Conservation (phyloP, 345 rosid species). For the Kandelia obovata region DNA sequence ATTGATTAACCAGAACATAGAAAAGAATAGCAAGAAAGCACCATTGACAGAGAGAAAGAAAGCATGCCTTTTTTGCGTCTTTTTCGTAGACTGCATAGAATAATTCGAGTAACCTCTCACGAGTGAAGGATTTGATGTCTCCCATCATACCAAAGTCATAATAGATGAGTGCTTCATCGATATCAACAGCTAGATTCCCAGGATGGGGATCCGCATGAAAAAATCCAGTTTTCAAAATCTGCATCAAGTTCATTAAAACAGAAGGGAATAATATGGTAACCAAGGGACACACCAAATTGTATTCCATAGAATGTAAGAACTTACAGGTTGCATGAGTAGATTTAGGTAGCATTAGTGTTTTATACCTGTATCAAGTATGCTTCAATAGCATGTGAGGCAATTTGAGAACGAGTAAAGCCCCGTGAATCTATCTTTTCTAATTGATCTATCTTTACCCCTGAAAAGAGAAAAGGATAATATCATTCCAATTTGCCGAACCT, state of each 20-base stretch:
- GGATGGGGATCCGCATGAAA: slow-evolving; percentile 99
- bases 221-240: slow-evolving; percentile 93
- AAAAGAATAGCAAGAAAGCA: not conserved
- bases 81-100: slow-evolving; percentile 89
- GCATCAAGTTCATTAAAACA: slow-evolving; percentile 6
- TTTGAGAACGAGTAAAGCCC: slow-evolving; percentile 59
- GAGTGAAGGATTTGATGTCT: slow-evolving; percentile 86
- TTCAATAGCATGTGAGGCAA: slow-evolving; percentile 84
- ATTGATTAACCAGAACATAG: not conserved
- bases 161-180: slow-evolving; percentile 76
- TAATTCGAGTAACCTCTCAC: slow-evolving; percentile 77
- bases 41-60: slow-evolving; percentile 12
- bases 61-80: slow-evolving; percentile 82
- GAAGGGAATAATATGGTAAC: not conserved
- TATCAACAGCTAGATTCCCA: slow-evolving; percentile 89
- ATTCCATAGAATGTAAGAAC: not conserved
- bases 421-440: slow-evolving; percentile 57
- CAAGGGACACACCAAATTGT: not conserved
- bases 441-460: slow-evolving; percentile 79
- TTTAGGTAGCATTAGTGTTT: slow-evolving; percentile 6
- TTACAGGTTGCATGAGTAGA: not conserved
- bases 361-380: slow-evolving; percentile 91
- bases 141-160: slow-evolving; percentile 99
- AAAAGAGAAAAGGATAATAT: slow-evolving; percentile 1
- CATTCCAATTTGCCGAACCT: not conserved